These are phyloP conservation scores for Phialocephala subalpina DNA, from an alignment of 2,329 filamentous ascomycete genomes.

Conservation along the genomic window DNA sequence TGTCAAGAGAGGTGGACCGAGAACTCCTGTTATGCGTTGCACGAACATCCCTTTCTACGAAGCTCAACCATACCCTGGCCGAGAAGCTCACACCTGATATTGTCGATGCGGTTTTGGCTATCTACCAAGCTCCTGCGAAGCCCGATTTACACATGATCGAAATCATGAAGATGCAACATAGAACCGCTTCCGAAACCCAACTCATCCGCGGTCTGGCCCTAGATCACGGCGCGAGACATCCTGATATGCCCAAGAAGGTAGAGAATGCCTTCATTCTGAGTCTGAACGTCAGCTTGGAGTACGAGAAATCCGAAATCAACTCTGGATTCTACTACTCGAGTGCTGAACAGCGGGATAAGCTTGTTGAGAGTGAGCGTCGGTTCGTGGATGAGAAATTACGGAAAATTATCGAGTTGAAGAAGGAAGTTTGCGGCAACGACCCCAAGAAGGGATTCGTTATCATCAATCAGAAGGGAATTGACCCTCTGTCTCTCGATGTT, in stretches of 20 bases:
- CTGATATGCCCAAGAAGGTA: slow-evolving; percentile 96
- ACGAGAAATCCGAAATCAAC: slow-evolving; percentile 99
- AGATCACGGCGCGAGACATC: slow-evolving; percentile 95
- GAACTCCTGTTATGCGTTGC: slow-evolving; percentile 94
- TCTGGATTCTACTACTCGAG: slow-evolving; percentile 98
- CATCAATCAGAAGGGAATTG: slow-evolving; percentile 99
- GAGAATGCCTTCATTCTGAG: slow-evolving; percentile 96
- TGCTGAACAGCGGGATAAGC: slow-evolving; percentile 95
- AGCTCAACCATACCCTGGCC: slow-evolving; percentile 88
- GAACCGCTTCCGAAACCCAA: slow-evolving; percentile 93
- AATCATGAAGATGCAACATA: slow-evolving; percentile 99
- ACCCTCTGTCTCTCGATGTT: slow-evolving; percentile 93
- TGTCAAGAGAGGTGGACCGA: slow-evolving; percentile 86
- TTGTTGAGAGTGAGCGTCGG: slow-evolving; percentile 94
- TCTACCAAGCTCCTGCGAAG: slow-evolving; percentile 88
- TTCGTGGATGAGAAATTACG: slow-evolving; percentile 96
- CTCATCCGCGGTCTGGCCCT: slow-evolving; percentile 92
- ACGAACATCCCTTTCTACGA: slow-evolving; percentile 92
- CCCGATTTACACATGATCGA: slow-evolving; percentile 99
- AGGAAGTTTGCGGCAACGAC: slow-evolving; percentile 93
- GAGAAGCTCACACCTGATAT: slow-evolving; percentile 93
- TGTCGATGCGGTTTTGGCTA: slow-evolving; percentile 94
- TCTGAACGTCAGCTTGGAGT: slow-evolving; percentile 95
- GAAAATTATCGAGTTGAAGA: slow-evolving; percentile 98
- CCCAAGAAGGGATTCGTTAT: slow-evolving; percentile 96